Conservation (phyloP, 108 stramenopile species). For the Skeletonema costatum region DNA sequence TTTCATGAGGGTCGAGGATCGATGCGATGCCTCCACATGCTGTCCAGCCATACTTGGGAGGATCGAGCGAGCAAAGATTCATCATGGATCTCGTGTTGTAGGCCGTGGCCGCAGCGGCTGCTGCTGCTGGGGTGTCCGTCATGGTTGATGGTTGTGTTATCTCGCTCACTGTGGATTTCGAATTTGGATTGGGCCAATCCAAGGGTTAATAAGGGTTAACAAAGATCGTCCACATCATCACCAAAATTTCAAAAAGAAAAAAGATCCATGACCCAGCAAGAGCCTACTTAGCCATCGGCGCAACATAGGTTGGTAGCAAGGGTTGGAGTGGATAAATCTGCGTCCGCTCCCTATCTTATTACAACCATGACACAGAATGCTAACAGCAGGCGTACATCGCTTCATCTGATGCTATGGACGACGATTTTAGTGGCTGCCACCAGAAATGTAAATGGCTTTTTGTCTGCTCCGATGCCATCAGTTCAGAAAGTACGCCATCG, state of each 20-base stretch:
- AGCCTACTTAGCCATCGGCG: too few relatives aligned
- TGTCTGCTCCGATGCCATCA: background rate
- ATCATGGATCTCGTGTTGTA: constrained; percentile 5
- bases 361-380: too few relatives aligned
- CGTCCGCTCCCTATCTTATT: too few relatives aligned
- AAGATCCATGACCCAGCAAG: too few relatives aligned
- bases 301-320: too few relatives aligned
- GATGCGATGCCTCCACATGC: constrained; percentile 71
- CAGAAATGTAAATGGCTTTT: background rate
- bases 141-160: too few relatives aligned
- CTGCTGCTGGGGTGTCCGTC: background rate
- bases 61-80: constrained; percentile 67
- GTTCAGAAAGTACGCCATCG: background rate
- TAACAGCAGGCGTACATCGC: background rate
- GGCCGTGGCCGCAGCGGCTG: background rate
- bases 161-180: too few relatives aligned
- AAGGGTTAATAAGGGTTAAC: too few relatives aligned
- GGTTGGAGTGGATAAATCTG: too few relatives aligned
- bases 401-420: background rate
- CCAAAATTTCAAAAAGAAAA: too few relatives aligned
- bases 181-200: too few relatives aligned
- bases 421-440: background rate
- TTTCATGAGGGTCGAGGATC: constrained; percentile 69
- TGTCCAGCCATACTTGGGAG: constrained; percentile 83
- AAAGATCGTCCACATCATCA: too few relatives aligned